These are phyloP conservation scores for Linum lewisii DNA, from an alignment of 345 rosid species.

Conservation along the genomic window DNA sequence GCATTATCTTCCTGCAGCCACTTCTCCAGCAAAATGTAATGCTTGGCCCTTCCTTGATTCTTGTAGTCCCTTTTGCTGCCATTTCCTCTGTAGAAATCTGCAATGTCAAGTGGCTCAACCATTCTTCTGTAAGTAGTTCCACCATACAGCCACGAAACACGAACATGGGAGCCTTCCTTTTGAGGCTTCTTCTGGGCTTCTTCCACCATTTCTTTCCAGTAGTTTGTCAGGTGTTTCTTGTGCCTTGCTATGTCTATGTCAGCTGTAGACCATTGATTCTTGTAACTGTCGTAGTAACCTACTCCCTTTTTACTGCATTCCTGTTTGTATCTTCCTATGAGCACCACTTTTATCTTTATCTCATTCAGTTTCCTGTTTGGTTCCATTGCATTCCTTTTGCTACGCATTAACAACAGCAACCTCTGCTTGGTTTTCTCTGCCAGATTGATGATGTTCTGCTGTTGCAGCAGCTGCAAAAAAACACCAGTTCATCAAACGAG, in stretches of 20 bases:
- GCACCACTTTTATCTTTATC: conserved; percentile 31
- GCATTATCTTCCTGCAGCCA: conserved; percentile 23
- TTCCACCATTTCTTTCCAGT: conserved; percentile 44
- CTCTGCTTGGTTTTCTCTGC: conserved; percentile 14
- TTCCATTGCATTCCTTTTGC: conserved; percentile 18
- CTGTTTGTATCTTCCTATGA: conserved; percentile 59
- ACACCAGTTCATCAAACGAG: background rate
- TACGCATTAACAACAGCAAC: background rate
- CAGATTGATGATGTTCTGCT: conserved; percentile 7
- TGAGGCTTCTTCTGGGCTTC: conserved; percentile 45
- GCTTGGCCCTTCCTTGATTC: conserved; percentile 33
- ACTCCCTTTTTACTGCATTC: conserved; percentile 6
- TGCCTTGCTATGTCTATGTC: background rate
- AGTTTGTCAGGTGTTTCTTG: conserved; percentile 22
- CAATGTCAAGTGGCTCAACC: conserved; percentile 75
- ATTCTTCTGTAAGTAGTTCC: conserved; percentile 54
- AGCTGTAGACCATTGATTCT: background rate
- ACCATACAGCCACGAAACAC: conserved; percentile 27
- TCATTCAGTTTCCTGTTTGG: conserved; percentile 26
- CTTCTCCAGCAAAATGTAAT: conserved; percentile 37
- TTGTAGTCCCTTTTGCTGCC: conserved; percentile 18
- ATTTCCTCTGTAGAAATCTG: conserved; percentile 33
- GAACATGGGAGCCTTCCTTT: conserved; percentile 22
- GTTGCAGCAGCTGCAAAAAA: conserved; percentile 12
- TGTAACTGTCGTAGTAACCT: conserved; percentile 61